Percentiles rank a stretch among this genome's conserved stretches.
phyloP scores from a whole-genome alignment of 306 rosid genomes.

The Senna tora region DNA sequence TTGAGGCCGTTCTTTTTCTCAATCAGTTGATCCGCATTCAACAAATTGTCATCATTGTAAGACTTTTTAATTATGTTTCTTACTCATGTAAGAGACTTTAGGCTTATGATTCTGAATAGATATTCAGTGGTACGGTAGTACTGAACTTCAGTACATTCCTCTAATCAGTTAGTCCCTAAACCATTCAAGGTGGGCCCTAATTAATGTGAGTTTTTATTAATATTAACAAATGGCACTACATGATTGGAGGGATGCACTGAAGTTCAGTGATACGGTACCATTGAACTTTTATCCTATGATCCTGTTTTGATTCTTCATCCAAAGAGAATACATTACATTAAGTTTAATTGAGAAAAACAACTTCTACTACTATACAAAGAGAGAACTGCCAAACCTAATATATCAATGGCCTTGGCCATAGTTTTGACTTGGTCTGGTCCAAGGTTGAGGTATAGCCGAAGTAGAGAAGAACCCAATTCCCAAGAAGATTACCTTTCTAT shows the following conservation, averaged over 20 bases:
- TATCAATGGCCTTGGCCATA: slow-evolving; percentile 65
- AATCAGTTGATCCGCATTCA: not conserved
- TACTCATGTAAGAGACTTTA: too few species aligned
- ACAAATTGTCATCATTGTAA: too few species aligned
- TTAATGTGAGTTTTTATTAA: too few species aligned
- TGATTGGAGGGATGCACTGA: slow-evolving; percentile 77
- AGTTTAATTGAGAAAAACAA: slow-evolving; percentile 34
- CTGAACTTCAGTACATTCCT: too few species aligned
- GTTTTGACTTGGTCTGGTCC: slow-evolving; percentile 83
- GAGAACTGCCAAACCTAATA: slow-evolving; percentile 61
- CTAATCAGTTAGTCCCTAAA: too few species aligned
- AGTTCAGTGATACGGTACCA: slow-evolving; percentile 83
- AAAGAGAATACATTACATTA: slow-evolving; percentile 33
- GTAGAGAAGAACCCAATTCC: slow-evolving; percentile 88
- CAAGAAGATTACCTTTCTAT: slow-evolving; percentile 64
- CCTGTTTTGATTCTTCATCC: slow-evolving; percentile 61
- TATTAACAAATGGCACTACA: too few species aligned
- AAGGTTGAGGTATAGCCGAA: slow-evolving; percentile 84
- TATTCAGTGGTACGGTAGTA: too few species aligned
- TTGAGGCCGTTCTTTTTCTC: not conserved
- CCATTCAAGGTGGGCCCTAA: too few species aligned
- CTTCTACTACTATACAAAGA: slow-evolving; percentile 12
- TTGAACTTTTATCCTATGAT: slow-evolving; percentile 55
- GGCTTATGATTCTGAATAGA: too few species aligned
- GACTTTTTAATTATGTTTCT: too few species aligned